phyloP scores from a whole-genome alignment of 371 early-diverging fungal species.

The Neoconidiobolus thromboides region DNA sequence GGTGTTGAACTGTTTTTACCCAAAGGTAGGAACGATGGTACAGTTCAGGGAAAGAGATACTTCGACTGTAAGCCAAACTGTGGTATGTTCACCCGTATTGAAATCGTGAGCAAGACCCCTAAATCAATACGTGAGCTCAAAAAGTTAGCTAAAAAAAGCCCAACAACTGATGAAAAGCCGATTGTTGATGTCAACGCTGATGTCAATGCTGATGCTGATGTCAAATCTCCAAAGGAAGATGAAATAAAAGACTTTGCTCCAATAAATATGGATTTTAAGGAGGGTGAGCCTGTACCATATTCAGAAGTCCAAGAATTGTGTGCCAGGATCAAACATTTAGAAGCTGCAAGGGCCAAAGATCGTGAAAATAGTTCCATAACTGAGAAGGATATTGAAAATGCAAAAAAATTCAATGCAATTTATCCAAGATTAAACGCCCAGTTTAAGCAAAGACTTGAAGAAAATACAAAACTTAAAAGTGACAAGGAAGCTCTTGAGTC shows the following conservation, averaged over 20 bases:
- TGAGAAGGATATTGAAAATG: conserved; percentile 51
- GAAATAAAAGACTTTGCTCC: not conserved
- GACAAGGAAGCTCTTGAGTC: too few relatives aligned
- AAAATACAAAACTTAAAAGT: too few relatives aligned
- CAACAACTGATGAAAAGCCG: conserved; percentile 4
- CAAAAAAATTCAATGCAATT: conserved; percentile 12
- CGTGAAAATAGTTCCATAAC: conserved; percentile 46
- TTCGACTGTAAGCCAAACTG: conserved; percentile 49
- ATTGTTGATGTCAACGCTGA: not conserved
- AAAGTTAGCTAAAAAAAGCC: conserved; percentile 13
- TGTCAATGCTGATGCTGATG: not conserved
- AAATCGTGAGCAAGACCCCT: too few relatives aligned
- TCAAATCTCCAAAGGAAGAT: not conserved
- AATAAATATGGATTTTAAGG: too few relatives aligned
- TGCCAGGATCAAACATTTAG: conserved; percentile 56
- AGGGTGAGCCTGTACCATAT: conserved; percentile 13
- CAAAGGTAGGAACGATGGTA: conserved; percentile 59
- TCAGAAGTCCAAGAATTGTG: conserved; percentile 64
- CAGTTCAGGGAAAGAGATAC: conserved; percentile 57
- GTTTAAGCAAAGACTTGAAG: too few relatives aligned
- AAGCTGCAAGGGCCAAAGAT: conserved; percentile 65
- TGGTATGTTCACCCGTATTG: conserved; percentile 61
- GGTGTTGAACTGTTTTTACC: conserved; percentile 55
- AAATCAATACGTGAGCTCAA: conserved; percentile 31
- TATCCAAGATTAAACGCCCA: too few relatives aligned